Evolutionary conservation across 805 yeast genomes (phyloP).

Genomic region (Yamadazyma ubonensis): DNA sequence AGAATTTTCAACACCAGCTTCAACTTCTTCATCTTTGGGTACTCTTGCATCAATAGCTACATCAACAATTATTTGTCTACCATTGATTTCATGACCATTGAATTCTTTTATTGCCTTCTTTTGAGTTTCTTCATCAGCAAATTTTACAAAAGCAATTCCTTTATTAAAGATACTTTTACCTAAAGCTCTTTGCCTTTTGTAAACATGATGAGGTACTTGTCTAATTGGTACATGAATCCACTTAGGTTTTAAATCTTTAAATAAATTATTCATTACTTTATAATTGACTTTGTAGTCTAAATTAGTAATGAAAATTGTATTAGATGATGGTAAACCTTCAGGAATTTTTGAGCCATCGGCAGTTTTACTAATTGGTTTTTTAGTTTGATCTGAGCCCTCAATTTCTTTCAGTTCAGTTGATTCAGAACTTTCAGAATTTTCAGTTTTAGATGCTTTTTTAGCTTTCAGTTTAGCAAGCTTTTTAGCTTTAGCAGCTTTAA

Average conservation of each 20-base stretch:
- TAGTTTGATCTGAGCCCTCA: too few relatives aligned
- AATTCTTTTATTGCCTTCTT: slow-evolving; percentile 68
- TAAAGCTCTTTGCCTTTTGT: slow-evolving; percentile 43
- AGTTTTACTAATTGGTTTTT: too few relatives aligned
- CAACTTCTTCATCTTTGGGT: slow-evolving; percentile 24
- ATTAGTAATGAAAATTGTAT: slow-evolving; percentile 62
- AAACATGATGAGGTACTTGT: slow-evolving; percentile 43
- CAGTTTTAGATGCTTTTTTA: background rate
- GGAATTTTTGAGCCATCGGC: slow-evolving; percentile 19
- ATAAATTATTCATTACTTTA: slow-evolving; percentile 45
- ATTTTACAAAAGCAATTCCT: slow-evolving; percentile 67
- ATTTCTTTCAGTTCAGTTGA: too few relatives aligned
- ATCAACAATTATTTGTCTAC: slow-evolving; percentile 63
- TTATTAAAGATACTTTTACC: slow-evolving; percentile 51
- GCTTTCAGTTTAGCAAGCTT: slow-evolving; percentile 3
- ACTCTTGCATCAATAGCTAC: slow-evolving; percentile 65
- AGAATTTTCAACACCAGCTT: slow-evolving; percentile 16
- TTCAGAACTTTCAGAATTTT: background rate
- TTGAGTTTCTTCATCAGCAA: slow-evolving; percentile 61
- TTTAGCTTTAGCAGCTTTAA: slow-evolving; percentile 12
- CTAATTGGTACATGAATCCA: slow-evolving; percentile 62
- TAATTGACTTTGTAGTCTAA: slow-evolving; percentile 51
- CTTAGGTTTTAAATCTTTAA: slow-evolving; percentile 49
- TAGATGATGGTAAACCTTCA: slow-evolving; percentile 54
- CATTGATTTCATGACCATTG: slow-evolving; percentile 65